Conservation (phyloP, 179 eudicot species). For the Actinidia polygama region DNA sequence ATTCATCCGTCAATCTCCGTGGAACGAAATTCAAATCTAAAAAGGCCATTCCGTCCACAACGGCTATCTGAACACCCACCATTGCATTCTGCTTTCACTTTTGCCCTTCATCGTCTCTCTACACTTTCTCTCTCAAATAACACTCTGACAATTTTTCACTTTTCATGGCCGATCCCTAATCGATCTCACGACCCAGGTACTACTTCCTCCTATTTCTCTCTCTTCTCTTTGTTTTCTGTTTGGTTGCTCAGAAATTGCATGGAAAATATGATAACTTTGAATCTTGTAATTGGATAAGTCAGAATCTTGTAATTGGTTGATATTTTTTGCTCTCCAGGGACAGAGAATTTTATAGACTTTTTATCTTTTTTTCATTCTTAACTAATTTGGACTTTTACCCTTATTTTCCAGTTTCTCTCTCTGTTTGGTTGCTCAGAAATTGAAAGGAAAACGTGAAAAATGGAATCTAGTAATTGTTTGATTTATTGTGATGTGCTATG, state of each 20-base stretch:
- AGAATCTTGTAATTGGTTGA: too few species aligned
- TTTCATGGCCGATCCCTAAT: conserved; percentile 16
- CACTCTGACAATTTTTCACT: not conserved
- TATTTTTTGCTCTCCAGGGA: too few species aligned
- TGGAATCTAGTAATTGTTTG: too few species aligned
- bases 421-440: too few species aligned
- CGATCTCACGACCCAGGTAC: conserved; percentile 17
- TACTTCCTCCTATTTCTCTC: not conserved
- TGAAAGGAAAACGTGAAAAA: too few species aligned
- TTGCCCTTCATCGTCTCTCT: not conserved
- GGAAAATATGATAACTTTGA: not conserved
- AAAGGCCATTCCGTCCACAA: conserved; percentile 1
- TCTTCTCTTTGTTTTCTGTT: not conserved
- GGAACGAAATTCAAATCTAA: conserved; percentile 18
- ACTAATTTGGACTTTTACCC: too few species aligned
- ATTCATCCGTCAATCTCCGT: not conserved
- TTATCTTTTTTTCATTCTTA: too few species aligned
- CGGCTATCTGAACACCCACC: conserved; percentile 23
- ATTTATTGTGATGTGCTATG: too few species aligned
- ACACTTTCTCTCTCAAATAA: not conserved
- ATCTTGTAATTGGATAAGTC: not conserved
- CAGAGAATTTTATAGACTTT: too few species aligned
- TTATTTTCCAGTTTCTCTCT: too few species aligned
- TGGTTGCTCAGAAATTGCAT: conserved; percentile 10
- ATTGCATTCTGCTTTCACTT: not conserved